A percentile compares a stretch with the other conserved stretches of the same genome.
Evolutionary conservation across 495 filamentous ascomycete species (phyloP).

Genomic region (Peziza echinospora): DNA sequence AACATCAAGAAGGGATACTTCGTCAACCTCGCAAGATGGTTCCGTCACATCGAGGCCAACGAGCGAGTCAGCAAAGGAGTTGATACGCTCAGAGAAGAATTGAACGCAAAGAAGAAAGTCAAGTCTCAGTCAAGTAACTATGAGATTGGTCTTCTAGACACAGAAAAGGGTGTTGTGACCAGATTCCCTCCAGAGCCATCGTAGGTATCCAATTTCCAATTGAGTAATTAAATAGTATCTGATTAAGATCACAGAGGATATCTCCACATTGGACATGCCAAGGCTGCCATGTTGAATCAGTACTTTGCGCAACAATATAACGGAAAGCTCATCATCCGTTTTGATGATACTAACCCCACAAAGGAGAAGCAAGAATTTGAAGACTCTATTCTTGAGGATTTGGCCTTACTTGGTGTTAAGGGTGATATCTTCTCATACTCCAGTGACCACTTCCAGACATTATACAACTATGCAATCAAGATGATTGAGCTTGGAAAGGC

Average conservation of each 20-base stretch:
- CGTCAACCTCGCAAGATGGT: conserved; percentile 71
- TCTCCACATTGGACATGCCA: conserved; percentile 83
- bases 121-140: conserved; percentile 73
- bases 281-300: conserved; percentile 78
- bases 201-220: conserved; percentile 35
- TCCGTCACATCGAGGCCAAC: conserved; percentile 53
- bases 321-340: conserved; percentile 60
- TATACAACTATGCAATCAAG: conserved; percentile 54
- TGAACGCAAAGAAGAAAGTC: conserved; percentile 42
- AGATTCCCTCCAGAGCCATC: conserved; percentile 90
- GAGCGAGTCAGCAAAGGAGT: conserved; percentile 20
- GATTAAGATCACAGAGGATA: no score
- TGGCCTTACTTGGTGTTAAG: conserved; percentile 65
- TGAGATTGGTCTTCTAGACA: conserved; percentile 69
- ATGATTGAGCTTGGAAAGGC: conserved; percentile 71
- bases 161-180: conserved; percentile 80
- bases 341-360: conserved; percentile 84
- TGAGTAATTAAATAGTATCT: conserved; percentile 1
- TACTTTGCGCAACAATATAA: conserved; percentile 86
- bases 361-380: conserved; percentile 90
- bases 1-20: conserved; percentile 55
- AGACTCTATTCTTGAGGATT: conserved; percentile 69
- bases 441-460: conserved; percentile 74
- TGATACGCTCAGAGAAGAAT: conserved; percentile 36
- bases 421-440: conserved; percentile 61